phyloP scores from a whole-genome alignment of 257 asterid genomes.

The Solanum dulcamara region DNA sequence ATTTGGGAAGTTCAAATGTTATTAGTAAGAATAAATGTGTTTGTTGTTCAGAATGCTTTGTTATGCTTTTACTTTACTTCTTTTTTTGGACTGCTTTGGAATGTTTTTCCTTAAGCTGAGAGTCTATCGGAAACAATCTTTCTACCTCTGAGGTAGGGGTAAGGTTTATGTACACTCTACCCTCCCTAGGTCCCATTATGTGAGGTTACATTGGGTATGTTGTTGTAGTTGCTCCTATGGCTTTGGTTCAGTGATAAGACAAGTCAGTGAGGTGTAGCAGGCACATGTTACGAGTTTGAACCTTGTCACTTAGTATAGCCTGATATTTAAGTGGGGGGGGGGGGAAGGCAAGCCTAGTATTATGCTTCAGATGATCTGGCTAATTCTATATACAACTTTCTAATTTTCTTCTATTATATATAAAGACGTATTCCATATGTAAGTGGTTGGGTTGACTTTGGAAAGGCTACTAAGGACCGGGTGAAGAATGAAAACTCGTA shows the following conservation, averaged over 20 bases:
- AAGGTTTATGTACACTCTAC: neutral
- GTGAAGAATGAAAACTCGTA: no score
- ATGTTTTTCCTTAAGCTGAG: neutral
- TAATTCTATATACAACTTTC: no score
- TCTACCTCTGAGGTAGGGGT: neutral
- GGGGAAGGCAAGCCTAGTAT: no score
- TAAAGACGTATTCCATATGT: no score
- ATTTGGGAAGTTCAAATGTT: neutral
- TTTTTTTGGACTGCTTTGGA: neutral
- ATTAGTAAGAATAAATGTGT: neutral
- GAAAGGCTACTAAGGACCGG: no score
- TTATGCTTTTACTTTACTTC: neutral
- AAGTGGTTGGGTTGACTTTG: no score
- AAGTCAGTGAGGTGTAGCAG: neutral
- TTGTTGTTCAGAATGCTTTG: neutral
- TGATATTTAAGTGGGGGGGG: neutral
- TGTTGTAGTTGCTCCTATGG: neutral
- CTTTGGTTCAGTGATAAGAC: neutral
- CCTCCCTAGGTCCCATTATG: rapidly evolving
- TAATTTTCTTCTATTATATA: no score
- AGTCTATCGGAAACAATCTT: neutral
- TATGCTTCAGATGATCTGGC: no score
- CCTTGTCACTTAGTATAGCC: neutral
- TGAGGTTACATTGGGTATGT: neutral
- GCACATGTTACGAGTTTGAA: neutral